Percentiles rank a stretch among this genome's conserved stretches.
Conservation (phyloP, 2,329 filamentous ascomycete genomes). For the Apiospora rasikravindrae region DNA sequence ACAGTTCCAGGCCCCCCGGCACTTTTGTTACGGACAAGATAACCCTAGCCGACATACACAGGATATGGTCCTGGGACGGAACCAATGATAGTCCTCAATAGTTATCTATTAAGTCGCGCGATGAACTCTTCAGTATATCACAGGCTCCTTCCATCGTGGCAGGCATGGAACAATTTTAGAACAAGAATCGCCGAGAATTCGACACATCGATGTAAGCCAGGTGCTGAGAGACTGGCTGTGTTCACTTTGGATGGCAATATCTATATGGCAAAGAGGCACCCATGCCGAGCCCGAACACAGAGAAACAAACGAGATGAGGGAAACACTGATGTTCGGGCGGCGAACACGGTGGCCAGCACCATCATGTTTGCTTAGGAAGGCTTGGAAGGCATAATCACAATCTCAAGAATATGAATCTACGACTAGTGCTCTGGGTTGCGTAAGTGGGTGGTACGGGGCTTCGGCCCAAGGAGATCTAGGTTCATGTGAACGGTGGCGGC, state of each 20-base stretch:
- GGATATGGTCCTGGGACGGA: too few relatives aligned
- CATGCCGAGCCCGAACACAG: conserved; percentile 19
- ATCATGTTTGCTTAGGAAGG: conserved; percentile 14
- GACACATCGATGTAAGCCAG: conserved; percentile 17
- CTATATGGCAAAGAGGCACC: conserved; percentile 19
- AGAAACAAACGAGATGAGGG: conserved; percentile 14
- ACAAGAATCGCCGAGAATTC: not conserved
- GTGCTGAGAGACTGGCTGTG: conserved; percentile 18
- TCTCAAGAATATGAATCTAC: conserved; percentile 20
- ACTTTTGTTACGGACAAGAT: too few relatives aligned
- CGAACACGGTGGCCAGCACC: conserved; percentile 13
- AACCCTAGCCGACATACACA: too few relatives aligned
- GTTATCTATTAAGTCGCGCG: too few relatives aligned
- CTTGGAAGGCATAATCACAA: conserved; percentile 20
- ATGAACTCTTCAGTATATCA: too few relatives aligned
- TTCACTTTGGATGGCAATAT: conserved; percentile 21
- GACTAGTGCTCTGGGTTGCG: conserved; percentile 20
- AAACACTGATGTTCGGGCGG: conserved; percentile 15
- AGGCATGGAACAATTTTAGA: not conserved
- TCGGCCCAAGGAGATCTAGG: conserved; percentile 22
- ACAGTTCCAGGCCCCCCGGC: too few relatives aligned
- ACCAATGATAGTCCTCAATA: too few relatives aligned
- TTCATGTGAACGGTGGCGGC: conserved; percentile 9
- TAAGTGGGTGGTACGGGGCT: conserved; percentile 21
- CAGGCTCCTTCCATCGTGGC: too few relatives aligned